These are phyloP conservation scores for Tylopilus vinaceipallidus DNA, from an alignment of 768 basidiomycete genomes.

Conservation along the genomic window DNA sequence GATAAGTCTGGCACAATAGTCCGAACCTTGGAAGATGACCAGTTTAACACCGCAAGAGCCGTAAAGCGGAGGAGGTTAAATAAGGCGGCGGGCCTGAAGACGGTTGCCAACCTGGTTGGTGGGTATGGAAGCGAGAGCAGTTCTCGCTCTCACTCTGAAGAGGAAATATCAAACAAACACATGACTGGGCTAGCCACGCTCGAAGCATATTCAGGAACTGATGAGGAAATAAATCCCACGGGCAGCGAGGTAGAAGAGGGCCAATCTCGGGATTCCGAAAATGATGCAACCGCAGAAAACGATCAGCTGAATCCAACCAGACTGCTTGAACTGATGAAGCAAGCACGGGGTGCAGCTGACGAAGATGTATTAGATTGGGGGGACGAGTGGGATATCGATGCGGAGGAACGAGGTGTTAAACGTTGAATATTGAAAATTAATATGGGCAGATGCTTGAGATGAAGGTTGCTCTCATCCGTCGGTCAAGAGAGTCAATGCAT, in stretches of 20 bases:
- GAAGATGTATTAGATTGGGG: conserved; percentile 33
- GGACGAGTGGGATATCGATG: conserved; percentile 27
- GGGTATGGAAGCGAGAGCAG: conserved; percentile 57
- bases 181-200: conserved; percentile 19
- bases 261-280: conserved; percentile 8
- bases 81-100: conserved; percentile 47
- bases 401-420: conserved; percentile 6
- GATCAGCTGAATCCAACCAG: conserved; percentile 14
- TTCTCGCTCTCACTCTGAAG: conserved; percentile 38
- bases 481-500: background rate
- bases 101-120: conserved; percentile 55
- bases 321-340: conserved; percentile 25
- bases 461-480: background rate
- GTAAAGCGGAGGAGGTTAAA: conserved; percentile 60
- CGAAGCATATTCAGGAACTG: conserved; percentile 25
- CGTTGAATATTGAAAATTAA: background rate
- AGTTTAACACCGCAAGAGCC: conserved; percentile 32
- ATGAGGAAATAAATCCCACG: conserved; percentile 5
- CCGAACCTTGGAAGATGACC: conserved; percentile 7
- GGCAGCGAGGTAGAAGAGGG: conserved; percentile 16
- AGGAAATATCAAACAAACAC: conserved; percentile 6
- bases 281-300: conserved; percentile 13
- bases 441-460: background rate
- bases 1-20: conserved; percentile 47
- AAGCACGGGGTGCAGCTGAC: conserved; percentile 23